These are phyloP conservation scores for Phytophthora hybrid DNA, from an alignment of 352 stramenopile genomes.

Conservation along the genomic window DNA sequence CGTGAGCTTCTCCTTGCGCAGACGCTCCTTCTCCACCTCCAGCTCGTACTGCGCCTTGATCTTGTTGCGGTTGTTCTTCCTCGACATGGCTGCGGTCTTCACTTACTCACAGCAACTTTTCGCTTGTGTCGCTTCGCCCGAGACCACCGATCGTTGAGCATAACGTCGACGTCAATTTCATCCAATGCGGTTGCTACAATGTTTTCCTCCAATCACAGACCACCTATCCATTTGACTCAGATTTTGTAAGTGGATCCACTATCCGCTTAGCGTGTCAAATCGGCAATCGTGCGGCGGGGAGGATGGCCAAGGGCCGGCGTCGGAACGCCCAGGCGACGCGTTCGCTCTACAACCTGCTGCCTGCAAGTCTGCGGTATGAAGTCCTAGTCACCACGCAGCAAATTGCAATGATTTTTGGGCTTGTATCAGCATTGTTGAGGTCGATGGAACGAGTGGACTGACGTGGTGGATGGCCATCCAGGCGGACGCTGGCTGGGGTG, in stretches of 20 bases:
- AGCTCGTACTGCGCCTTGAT: conserved; percentile 86
- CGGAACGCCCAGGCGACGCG: conserved; percentile 21
- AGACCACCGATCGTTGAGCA: conserved; percentile 24
- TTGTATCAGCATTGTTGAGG: not conserved
- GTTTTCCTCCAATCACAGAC: conserved; percentile 24
- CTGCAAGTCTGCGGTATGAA: conserved; percentile 46
- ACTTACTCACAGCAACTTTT: not conserved
- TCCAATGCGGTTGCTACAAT: not conserved
- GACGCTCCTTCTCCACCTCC: conserved; percentile 76
- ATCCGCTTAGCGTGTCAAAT: not conserved
- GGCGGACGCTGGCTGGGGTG: conserved; percentile 52
- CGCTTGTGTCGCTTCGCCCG: conserved; percentile 27
- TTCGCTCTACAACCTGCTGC: conserved; percentile 42
- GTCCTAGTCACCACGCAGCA: not conserved
- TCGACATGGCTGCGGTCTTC: conserved; percentile 55
- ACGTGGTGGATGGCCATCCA: conserved; percentile 29
- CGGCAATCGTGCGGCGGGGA: conserved; percentile 13
- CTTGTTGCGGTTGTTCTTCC: conserved; percentile 84
- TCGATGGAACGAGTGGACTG: conserved; percentile 15
- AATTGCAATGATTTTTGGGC: conserved; percentile 3
- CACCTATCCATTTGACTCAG: conserved; percentile 2
- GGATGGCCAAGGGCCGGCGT: conserved; percentile 41
- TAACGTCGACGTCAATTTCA: conserved; percentile 14
- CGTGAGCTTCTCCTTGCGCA: conserved; percentile 74
- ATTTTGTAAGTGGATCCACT: conserved; percentile 21